Percentiles rank a stretch among this genome's conserved stretches.
Evolutionary conservation across 179 eudicot species (phyloP).

Genomic region (Heliamphora pulchella): DNA sequence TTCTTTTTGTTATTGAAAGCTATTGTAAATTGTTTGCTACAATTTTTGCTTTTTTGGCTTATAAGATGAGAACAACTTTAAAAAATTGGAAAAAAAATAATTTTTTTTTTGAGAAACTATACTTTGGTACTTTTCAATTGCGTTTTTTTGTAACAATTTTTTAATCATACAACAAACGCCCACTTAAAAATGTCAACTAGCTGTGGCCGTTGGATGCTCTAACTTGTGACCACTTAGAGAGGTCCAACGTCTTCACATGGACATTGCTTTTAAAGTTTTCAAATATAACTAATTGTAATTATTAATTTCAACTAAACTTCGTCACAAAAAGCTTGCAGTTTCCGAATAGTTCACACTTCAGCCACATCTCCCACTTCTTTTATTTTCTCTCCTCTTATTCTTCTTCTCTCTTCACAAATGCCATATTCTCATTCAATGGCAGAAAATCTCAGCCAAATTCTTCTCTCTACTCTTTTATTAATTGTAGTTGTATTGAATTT

Average conservation of each 20-base stretch:
- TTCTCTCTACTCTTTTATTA: background rate
- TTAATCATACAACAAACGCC: too few relatives aligned
- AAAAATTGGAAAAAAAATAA: too few relatives aligned
- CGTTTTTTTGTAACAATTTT: too few relatives aligned
- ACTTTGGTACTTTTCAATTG: too few relatives aligned
- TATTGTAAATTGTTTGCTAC: too few relatives aligned
- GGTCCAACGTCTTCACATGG: background rate
- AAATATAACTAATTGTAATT: background rate
- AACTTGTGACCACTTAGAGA: too few relatives aligned
- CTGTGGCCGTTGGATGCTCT: too few relatives aligned
- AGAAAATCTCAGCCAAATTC: background rate
- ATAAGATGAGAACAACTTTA: too few relatives aligned
- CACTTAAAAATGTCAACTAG: too few relatives aligned
- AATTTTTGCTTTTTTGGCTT: too few relatives aligned
- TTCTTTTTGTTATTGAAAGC: too few relatives aligned
- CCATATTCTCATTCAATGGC: background rate
- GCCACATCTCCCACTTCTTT: background rate
- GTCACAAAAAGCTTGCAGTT: background rate
- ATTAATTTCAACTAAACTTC: constrained; percentile 2
- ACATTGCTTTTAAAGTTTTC: constrained; percentile 4
- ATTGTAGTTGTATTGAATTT: background rate
- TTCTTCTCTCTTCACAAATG: background rate
- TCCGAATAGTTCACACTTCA: background rate
- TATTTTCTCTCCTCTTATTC: background rate
- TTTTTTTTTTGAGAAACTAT: too few relatives aligned